A percentile compares a stretch with the other conserved stretches of the same genome.
Evolutionary conservation across 2,329 filamentous ascomycete species (phyloP).

Genomic region (Passalora sequoiae): DNA sequence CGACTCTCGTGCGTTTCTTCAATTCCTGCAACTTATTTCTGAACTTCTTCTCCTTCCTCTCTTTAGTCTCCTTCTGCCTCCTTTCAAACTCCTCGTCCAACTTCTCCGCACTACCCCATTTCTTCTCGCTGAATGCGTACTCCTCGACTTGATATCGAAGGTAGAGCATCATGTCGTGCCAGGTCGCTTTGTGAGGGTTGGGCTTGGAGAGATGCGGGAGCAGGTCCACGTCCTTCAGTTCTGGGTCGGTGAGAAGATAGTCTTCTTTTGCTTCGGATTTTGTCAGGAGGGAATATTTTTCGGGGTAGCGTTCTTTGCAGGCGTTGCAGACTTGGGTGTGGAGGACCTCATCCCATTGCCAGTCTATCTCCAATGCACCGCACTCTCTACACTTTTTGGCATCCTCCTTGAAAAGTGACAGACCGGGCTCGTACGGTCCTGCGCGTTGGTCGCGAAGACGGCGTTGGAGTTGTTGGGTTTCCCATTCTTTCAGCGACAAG

Average conservation of each 20-base stretch:
- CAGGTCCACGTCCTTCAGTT: constrained; percentile 81
- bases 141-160: constrained; percentile 90
- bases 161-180: constrained; percentile 99
- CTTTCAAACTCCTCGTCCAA: constrained; percentile 84
- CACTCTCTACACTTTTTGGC: constrained; percentile 77
- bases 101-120: constrained; percentile 84
- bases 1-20: constrained; percentile 88
- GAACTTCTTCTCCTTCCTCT: constrained; percentile 84
- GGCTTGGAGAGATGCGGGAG: constrained; percentile 82
- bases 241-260: constrained; percentile 89
- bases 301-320: constrained; percentile 85
- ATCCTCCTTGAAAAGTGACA: constrained; percentile 65
- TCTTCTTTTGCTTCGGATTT: constrained; percentile 96
- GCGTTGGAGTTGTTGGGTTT: constrained; percentile 69
- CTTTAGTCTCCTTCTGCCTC: constrained; percentile 73
- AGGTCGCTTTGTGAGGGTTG: constrained; percentile 92
- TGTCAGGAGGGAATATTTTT: constrained; percentile 90
- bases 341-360: constrained; percentile 87
- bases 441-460: constrained; percentile 67
- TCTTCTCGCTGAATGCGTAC: constrained; percentile 73
- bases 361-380: constrained; percentile 79
- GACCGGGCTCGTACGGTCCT: constrained; percentile 81
- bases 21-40: constrained; percentile 80
- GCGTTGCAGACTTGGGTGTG: constrained; percentile 65
- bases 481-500: constrained; percentile 91